Conservation (phyloP, 2,329 filamentous ascomycete genomes). For the Pseudogymnoascus destructans region DNA sequence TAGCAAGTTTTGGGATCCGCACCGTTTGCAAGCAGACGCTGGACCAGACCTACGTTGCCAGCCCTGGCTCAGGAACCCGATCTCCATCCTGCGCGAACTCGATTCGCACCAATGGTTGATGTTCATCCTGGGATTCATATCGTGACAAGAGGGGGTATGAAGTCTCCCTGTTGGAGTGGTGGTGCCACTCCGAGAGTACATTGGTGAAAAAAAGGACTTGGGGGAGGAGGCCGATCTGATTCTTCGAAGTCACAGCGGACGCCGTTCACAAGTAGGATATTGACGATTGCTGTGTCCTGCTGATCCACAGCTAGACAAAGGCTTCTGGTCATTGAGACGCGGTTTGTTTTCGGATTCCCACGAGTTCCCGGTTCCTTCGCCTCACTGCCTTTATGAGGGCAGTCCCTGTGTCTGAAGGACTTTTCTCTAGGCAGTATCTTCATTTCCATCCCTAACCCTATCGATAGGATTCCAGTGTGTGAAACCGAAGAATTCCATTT, state of each 20-base stretch:
- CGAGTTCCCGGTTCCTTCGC: conserved; percentile 14
- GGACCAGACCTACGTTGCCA: conserved; percentile 13
- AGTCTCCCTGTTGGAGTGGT: conserved; percentile 8
- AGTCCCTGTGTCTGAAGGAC: conserved; percentile 4
- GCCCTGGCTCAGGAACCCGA: conserved; percentile 10
- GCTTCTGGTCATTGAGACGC: conserved; percentile 14
- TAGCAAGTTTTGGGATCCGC: conserved; percentile 16
- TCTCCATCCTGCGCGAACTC: neutral
- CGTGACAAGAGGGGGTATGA: conserved; percentile 13
- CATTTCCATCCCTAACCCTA: neutral
- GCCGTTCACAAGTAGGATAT: conserved; percentile 15
- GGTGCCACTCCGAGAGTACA: neutral
- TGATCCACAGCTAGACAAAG: conserved; percentile 14
- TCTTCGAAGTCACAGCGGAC: conserved; percentile 18
- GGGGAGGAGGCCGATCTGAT: conserved; percentile 13
- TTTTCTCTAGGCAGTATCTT: neutral
- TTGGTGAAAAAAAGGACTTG: neutral
- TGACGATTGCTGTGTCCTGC: conserved; percentile 15
- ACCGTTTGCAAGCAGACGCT: conserved; percentile 14
- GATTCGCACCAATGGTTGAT: neutral
- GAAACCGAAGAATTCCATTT: neutral
- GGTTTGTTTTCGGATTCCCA: conserved; percentile 14
- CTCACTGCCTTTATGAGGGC: conserved; percentile 15
- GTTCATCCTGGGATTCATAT: too few relatives aligned
- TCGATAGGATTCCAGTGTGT: neutral